phyloP scores from a whole-genome alignment of 768 basidiomycete genomes.

The Trametes meyenii region DNA sequence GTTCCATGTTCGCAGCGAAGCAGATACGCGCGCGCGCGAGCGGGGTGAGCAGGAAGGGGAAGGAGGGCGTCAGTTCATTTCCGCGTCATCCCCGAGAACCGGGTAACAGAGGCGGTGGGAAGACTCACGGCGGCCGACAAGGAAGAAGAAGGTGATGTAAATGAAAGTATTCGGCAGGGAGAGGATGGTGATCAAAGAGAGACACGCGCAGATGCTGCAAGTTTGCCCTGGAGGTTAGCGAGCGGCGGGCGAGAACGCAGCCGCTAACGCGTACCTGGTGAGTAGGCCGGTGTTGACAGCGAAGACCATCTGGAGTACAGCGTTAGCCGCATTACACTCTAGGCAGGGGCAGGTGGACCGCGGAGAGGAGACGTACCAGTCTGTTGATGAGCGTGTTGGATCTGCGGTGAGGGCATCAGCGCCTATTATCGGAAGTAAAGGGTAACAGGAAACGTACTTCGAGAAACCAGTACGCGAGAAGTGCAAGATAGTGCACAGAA shows the following conservation, averaged over 20 bases:
- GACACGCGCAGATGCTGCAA: conserved; percentile 41
- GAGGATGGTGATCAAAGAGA: conserved; percentile 48
- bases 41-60: not conserved
- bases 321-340: not conserved
- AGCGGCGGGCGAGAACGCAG: too few relatives aligned
- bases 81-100: not conserved
- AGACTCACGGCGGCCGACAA: conserved; percentile 49
- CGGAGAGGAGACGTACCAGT: conserved; percentile 18
- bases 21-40: not conserved
- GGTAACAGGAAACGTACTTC: conserved; percentile 19
- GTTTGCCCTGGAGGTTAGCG: not conserved
- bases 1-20: not conserved
- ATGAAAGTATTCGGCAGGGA: conserved; percentile 52
- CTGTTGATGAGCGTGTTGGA: conserved; percentile 50
- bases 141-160: conserved; percentile 62
- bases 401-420: conserved; percentile 26
- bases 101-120: not conserved
- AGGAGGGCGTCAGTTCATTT: not conserved
- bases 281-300: conserved; percentile 46
- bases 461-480: conserved; percentile 56
- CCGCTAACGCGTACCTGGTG: conserved; percentile 32
- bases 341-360: not conserved
- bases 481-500: conserved; percentile 52
- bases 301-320: conserved; percentile 38
- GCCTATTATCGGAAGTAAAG: not conserved